A percentile compares a stretch with the other conserved stretches of the same genome.
Conservation (phyloP, 1,139 yeast species). For the Sugiyamaella pinicola region DNA sequence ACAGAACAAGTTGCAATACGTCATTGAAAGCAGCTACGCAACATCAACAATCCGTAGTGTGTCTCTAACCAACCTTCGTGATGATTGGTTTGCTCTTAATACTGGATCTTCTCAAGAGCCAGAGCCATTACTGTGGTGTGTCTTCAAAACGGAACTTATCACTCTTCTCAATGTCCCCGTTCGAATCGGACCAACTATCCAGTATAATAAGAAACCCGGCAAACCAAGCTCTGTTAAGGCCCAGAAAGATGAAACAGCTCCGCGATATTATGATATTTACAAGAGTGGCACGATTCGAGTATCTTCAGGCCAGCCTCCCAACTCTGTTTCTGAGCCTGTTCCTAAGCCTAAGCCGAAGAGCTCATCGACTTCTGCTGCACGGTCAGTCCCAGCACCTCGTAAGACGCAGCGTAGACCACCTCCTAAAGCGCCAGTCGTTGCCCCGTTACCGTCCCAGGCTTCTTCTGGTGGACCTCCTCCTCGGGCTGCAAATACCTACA, state of each 20-base stretch:
- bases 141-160: conserved; percentile 86
- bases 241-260: conserved; percentile 60
- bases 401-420: conserved; percentile 32
- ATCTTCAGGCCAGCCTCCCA: conserved; percentile 75
- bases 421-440: conserved; percentile 14
- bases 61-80: conserved; percentile 75
- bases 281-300: conserved; percentile 89
- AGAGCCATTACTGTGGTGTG: conserved; percentile 77
- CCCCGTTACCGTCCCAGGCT: conserved; percentile 21
- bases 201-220: conserved; percentile 90
- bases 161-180: conserved; percentile 70
- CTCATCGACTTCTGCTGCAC: conserved; percentile 25
- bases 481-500: conserved; percentile 8
- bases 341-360: conserved; percentile 55
- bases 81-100: conserved; percentile 89
- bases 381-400: conserved; percentile 28
- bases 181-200: conserved; percentile 69
- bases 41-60: conserved; percentile 63
- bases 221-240: conserved; percentile 70
- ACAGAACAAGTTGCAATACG: conserved; percentile 70
- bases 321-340: conserved; percentile 66
- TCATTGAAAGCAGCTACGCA: conserved; percentile 65
- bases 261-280: conserved; percentile 68
- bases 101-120: conserved; percentile 56
- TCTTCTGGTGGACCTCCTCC: conserved; percentile 6